These are phyloP conservation scores for Colletotrichum nymphaeae DNA, from an alignment of 2,329 filamentous ascomycete species.

Conservation along the genomic window DNA sequence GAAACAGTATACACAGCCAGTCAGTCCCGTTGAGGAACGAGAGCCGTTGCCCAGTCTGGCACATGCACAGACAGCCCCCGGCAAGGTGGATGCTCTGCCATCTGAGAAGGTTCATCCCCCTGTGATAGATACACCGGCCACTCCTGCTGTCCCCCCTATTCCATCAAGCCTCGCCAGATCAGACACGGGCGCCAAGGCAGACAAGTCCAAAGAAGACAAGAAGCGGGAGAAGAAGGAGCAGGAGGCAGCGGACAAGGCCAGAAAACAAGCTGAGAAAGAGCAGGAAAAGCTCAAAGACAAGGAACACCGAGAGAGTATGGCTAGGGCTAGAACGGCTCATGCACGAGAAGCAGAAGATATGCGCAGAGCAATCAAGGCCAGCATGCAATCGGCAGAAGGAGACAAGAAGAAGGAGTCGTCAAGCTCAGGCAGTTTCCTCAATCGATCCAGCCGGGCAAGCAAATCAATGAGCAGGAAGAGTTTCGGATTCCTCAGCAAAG, in stretches of 20 bases:
- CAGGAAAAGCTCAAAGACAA: slow-evolving; percentile 57
- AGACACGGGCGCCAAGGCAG: slow-evolving; percentile 36
- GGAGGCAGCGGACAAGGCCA: slow-evolving; percentile 63
- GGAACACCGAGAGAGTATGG: slow-evolving; percentile 50
- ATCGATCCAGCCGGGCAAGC: slow-evolving; percentile 76
- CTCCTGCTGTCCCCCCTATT: slow-evolving; percentile 42
- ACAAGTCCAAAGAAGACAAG: slow-evolving; percentile 69
- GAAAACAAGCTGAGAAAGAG: slow-evolving; percentile 58
- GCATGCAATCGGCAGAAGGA: slow-evolving; percentile 69
- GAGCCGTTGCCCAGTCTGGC: slow-evolving; percentile 70
- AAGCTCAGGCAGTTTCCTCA: slow-evolving; percentile 63
- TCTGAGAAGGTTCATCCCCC: slow-evolving; percentile 41
- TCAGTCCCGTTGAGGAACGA: slow-evolving; percentile 57
- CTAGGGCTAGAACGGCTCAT: slow-evolving; percentile 48
- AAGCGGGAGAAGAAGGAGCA: slow-evolving; percentile 77
- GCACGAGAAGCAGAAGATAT: slow-evolving; percentile 72
- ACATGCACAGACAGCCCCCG: slow-evolving; percentile 74
- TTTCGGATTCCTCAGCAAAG: slow-evolving; percentile 73
- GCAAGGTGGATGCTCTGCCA: slow-evolving; percentile 41
- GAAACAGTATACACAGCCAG: slow-evolving; percentile 62
- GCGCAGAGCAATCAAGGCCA: slow-evolving; percentile 72
- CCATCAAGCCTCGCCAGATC: slow-evolving; percentile 38
- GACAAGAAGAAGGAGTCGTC: slow-evolving; percentile 54
- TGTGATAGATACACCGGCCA: slow-evolving; percentile 46
- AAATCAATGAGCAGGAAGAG: slow-evolving; percentile 85